phyloP scores from a whole-genome alignment of 1,284 basidiomycete genomes.

The Pseudozyma sp. region DNA sequence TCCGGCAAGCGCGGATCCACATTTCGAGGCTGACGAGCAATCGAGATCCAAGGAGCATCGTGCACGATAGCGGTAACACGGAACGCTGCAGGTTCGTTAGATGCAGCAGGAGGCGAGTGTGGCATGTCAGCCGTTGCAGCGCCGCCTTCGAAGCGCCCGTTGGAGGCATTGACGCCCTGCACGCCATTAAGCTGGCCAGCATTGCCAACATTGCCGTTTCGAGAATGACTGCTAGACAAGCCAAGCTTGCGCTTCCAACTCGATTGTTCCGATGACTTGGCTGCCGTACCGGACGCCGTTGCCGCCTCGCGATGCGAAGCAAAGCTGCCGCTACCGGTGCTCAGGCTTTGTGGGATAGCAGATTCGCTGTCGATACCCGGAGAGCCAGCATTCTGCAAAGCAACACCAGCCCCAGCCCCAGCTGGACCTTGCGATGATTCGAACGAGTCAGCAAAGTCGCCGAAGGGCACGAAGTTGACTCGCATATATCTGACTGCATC shows the following conservation, averaged over 20 bases:
- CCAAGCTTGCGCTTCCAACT: slow-evolving; percentile 49
- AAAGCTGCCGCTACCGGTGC: slow-evolving; percentile 20
- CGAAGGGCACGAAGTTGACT: slow-evolving; percentile 54
- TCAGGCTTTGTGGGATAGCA: slow-evolving; percentile 22
- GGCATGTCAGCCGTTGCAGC: slow-evolving; percentile 1
- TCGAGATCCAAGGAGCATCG: slow-evolving; percentile 35
- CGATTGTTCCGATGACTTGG: slow-evolving; percentile 23
- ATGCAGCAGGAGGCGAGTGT: slow-evolving; percentile 4
- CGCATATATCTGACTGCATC: slow-evolving; percentile 48
- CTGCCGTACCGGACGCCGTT: neutral
- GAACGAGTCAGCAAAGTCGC: slow-evolving; percentile 8
- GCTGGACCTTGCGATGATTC: slow-evolving; percentile 1
- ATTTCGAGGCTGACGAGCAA: neutral
- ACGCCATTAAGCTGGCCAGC: neutral
- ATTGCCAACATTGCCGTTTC: neutral
- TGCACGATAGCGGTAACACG: slow-evolving; percentile 48
- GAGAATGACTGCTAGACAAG: slow-evolving; percentile 11
- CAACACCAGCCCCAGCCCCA: neutral
- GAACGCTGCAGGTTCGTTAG: slow-evolving; percentile 29
- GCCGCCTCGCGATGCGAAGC: slow-evolving; percentile 11
- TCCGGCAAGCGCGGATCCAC: slow-evolving; percentile 43
- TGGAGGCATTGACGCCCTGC: neutral
- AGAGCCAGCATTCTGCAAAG: slow-evolving; percentile 10
- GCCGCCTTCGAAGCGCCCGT: no score
- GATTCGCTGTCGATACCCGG: slow-evolving; percentile 13